Percentiles rank a stretch among this genome's conserved stretches.
These are phyloP conservation scores for Podila epicladia DNA, from an alignment of 192 early-diverging fungal species.

Conservation along the genomic window DNA sequence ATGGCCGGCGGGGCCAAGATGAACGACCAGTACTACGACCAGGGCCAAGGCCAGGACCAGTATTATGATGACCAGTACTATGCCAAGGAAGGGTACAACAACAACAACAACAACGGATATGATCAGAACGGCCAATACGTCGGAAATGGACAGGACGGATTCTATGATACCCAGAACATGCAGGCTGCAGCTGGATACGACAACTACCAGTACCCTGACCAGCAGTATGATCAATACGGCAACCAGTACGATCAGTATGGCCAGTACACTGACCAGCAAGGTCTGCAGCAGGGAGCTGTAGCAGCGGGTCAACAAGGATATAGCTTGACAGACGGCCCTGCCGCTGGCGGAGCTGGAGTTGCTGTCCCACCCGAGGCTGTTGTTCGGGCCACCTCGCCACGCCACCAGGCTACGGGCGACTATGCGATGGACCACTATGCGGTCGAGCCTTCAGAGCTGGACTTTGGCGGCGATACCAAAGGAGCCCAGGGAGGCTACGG, in stretches of 20 bases:
- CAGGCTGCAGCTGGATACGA: slow-evolving; percentile 13
- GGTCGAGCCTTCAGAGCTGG: slow-evolving; percentile 28
- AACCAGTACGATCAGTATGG: slow-evolving; percentile 35
- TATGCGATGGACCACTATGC: slow-evolving; percentile 19
- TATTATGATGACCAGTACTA: slow-evolving; percentile 45
- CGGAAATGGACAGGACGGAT: background rate
- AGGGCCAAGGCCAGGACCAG: slow-evolving; percentile 16
- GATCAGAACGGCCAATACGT: background rate
- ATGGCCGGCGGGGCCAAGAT: background rate
- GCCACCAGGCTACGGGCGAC: slow-evolving; percentile 1
- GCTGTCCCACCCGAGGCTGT: slow-evolving; percentile 11
- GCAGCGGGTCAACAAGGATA: too few species aligned
- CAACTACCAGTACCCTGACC: background rate
- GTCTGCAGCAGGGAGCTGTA: background rate
- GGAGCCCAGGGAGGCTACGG: slow-evolving; percentile 13
- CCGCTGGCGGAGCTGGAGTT: background rate
- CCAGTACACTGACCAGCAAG: slow-evolving; percentile 12
- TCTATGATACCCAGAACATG: slow-evolving; percentile 15
- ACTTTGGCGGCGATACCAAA: slow-evolving; percentile 18
- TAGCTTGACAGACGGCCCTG: background rate
- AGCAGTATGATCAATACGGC: slow-evolving; percentile 8
- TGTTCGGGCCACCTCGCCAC: background rate
- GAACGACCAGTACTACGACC: background rate
- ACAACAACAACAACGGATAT: background rate
- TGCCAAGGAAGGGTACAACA: background rate